Conservation (phyloP, 2,329 filamentous ascomycete species). For the Madurella mycetomatis region DNA sequence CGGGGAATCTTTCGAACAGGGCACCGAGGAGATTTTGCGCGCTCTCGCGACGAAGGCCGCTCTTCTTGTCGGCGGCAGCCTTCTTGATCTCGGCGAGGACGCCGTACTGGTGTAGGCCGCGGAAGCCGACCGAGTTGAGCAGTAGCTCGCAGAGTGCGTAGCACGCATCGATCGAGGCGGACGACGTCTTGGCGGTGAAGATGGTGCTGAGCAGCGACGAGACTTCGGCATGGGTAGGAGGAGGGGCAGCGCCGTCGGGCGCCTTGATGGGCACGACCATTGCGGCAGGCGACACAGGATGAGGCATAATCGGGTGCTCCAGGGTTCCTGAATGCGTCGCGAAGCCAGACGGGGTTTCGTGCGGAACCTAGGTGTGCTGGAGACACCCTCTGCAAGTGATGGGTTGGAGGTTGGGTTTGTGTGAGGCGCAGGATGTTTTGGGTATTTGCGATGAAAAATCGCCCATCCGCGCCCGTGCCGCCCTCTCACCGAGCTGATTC, state of each 20-base stretch:
- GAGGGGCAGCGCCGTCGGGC: slow-evolving; percentile 36
- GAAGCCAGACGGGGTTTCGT: background rate
- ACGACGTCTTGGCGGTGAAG: slow-evolving; percentile 65
- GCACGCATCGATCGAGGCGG: slow-evolving; percentile 61
- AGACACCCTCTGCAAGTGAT: background rate
- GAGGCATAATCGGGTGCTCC: slow-evolving; percentile 15
- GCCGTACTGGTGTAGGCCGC: slow-evolving; percentile 50
- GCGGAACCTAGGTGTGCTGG: background rate
- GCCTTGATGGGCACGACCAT: slow-evolving; percentile 28
- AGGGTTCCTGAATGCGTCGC: background rate
- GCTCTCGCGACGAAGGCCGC: slow-evolving; percentile 75
- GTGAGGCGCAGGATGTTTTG: background rate
- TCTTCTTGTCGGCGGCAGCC: slow-evolving; percentile 91
- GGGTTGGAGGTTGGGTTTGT: background rate
- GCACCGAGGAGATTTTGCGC: slow-evolving; percentile 94
- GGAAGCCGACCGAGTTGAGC: slow-evolving; percentile 49
- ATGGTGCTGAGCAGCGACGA: slow-evolving; percentile 60
- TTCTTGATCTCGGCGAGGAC: slow-evolving; percentile 57
- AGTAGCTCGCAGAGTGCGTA: slow-evolving; percentile 59
- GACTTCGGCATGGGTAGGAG: slow-evolving; percentile 64
- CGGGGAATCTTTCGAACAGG: slow-evolving; percentile 83
- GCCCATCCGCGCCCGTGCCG: background rate
- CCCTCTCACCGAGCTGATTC: no score
- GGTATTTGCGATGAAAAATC: background rate
- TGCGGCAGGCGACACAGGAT: slow-evolving; percentile 20